Evolutionary conservation across 768 basidiomycete species (phyloP).

Genomic region (Amanita rimosa): DNA sequence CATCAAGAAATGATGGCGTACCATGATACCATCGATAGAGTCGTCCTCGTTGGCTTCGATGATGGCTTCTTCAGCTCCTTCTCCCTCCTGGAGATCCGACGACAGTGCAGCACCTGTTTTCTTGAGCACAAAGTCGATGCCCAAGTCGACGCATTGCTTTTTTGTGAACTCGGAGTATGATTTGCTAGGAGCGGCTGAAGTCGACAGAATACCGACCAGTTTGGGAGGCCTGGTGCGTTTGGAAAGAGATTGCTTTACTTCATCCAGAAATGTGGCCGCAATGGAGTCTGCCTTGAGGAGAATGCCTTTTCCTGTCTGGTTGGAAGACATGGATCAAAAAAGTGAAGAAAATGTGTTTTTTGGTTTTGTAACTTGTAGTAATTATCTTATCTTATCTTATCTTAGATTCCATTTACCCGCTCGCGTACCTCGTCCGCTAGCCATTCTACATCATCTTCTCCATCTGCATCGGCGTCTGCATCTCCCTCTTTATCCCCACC

Average conservation of each 20-base stretch:
- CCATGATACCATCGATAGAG: constrained; percentile 90
- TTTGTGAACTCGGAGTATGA: constrained; percentile 85
- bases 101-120: constrained; percentile 53
- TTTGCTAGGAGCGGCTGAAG: constrained; percentile 67
- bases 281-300: constrained; percentile 73
- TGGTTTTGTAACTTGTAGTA: background rate
- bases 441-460: constrained; percentile 15
- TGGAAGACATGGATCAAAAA: constrained; percentile 11
- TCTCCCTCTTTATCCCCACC: constrained; percentile 16
- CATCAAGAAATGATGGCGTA: constrained; percentile 22
- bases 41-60: constrained; percentile 89
- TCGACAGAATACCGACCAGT: constrained; percentile 87
- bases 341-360: background rate
- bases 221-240: constrained; percentile 40
- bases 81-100: constrained; percentile 55
- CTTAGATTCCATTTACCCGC: constrained; percentile 19
- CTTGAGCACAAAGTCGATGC: constrained; percentile 77
- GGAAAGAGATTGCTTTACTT: constrained; percentile 42
- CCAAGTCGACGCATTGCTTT: constrained; percentile 83
- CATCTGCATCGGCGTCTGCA: constrained; percentile 14
- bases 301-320: constrained; percentile 47
- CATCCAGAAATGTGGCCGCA: constrained; percentile 57
- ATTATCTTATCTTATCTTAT: constrained; percentile 8
- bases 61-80: constrained; percentile 93
- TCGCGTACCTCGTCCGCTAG: constrained; percentile 1